Evolutionary conservation across 305 asterid genomes (phyloP), one percentile per base, ranked within the genome.

Genomic region (Rubia tinctorum): DNA sequence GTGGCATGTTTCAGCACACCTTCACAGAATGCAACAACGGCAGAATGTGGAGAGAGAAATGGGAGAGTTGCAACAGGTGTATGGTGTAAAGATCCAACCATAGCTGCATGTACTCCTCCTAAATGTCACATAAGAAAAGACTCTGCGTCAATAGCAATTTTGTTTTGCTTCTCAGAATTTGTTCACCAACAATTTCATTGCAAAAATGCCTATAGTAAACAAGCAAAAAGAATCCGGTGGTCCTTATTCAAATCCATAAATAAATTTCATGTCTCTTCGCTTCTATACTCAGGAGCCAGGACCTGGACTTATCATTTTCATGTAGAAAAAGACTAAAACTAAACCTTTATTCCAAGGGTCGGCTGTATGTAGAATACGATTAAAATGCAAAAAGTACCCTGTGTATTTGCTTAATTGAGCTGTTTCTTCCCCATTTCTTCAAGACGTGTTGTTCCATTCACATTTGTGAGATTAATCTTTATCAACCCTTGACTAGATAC

Each of bases 21-120:
- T 80, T 95, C 99, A 63, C 99, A 95, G 79, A 95, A 94, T 27
- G 98, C 98, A 77, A 92, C 99, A 34, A 83, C 97, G n/a, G 98
- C 99, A 44, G 98, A 94, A 85, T 92, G 99, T 62, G 99, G 99
- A 68, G 99, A 94, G 64, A 92, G 96, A 80, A 91, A 92, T 5
- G 98, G 98, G 75, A 88, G 85, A 14, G 66, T 71, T 56, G 74
- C 74, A 71, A 76, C 43, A 25, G 76, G 96, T 13, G 92, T 87
- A 17, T 95, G 97, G 81, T 93, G 91, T 82, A 93, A 84, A 17
- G 98, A 85, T 67, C 98, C 98, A 73, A 93, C 97, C 98, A 93
- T 91, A 22, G 87, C 84, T 49, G 87, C 87, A 75, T 92, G 98
- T 67, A 95, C 99, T 78, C 99, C 98, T 7, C 99, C 99, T 95